A percentile compares a stretch with the other conserved stretches of the same genome.
Conservation (phyloP, 2,329 filamentous ascomycete species). For the Colletotrichum sp. region DNA sequence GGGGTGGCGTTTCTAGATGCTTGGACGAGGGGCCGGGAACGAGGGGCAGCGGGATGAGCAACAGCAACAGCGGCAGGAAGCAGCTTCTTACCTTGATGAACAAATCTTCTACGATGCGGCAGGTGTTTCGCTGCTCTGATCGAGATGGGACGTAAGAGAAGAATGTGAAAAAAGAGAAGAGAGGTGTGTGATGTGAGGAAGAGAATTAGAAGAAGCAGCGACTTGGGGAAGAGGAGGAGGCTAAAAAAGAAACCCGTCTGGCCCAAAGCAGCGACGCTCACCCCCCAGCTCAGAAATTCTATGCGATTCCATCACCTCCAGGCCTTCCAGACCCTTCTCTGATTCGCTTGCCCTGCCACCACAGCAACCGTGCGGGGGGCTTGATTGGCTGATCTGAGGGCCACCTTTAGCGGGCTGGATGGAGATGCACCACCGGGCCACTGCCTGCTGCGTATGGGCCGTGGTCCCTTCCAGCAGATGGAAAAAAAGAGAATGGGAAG, state of each 20-base stretch:
- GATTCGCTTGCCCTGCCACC: slow-evolving; percentile 26
- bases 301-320: slow-evolving; percentile 48
- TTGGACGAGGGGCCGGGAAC: background rate
- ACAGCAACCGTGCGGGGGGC: slow-evolving; percentile 22
- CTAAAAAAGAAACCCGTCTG: slow-evolving; percentile 40
- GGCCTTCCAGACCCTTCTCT: slow-evolving; percentile 26
- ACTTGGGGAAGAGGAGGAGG: slow-evolving; percentile 24
- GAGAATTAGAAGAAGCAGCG: slow-evolving; percentile 17
- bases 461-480: background rate
- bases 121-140: slow-evolving; percentile 30
- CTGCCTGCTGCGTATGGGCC: too few relatives aligned
- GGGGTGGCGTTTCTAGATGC: background rate
- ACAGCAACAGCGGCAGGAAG: background rate
- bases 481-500: slow-evolving; percentile 10
- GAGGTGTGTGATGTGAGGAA: slow-evolving; percentile 15
- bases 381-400: slow-evolving; percentile 22
- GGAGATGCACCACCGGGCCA: background rate
- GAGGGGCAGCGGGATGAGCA: background rate
- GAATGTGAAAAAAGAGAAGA: background rate
- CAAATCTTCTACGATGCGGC: slow-evolving; percentile 17
- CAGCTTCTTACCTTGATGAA: slow-evolving; percentile 21
- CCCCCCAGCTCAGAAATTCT: slow-evolving; percentile 42
- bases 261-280: slow-evolving; percentile 21
- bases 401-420: background rate
- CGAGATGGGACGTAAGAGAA: slow-evolving; percentile 26